Conservation (phyloP, 495 filamentous ascomycete genomes). For the Articulospora tetracladia region DNA sequence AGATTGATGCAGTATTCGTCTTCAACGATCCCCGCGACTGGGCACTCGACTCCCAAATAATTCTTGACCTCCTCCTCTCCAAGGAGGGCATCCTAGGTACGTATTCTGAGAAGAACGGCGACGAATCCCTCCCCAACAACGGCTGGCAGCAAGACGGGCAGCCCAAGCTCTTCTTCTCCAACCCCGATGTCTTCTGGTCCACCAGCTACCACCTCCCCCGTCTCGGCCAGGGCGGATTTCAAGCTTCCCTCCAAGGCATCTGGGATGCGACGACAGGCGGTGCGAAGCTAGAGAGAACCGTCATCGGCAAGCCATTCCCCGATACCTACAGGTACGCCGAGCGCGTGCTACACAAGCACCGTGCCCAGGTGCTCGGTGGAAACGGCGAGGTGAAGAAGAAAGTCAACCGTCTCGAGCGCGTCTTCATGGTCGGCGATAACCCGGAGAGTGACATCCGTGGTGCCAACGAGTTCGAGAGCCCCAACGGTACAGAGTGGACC, state of each 20-base stretch:
- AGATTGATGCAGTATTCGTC: constrained; percentile 80
- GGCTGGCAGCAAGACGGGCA: constrained; percentile 78
- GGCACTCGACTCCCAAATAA: constrained; percentile 79
- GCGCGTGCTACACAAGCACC: constrained; percentile 57
- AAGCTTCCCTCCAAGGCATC: constrained; percentile 70
- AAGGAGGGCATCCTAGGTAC: constrained; percentile 77
- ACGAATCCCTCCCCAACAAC: constrained; percentile 55
- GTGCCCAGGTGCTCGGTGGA: constrained; percentile 38
- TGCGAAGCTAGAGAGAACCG: constrained; percentile 53
- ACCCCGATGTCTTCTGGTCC: constrained; percentile 88
- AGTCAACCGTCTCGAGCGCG: constrained; percentile 43
- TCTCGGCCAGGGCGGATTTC: constrained; percentile 91
- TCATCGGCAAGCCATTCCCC: constrained; percentile 81
- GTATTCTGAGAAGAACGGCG: constrained; percentile 45
- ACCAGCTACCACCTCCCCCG: constrained; percentile 79
- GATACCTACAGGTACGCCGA: constrained; percentile 85
- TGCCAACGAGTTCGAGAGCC: constrained; percentile 72
- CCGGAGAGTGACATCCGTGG: constrained; percentile 88
- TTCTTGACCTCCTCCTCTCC: constrained; percentile 75
- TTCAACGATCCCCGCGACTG: constrained; percentile 84
- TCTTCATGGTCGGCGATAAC: constrained; percentile 99
- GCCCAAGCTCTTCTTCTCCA: constrained; percentile 79
- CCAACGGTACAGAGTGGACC: constrained; percentile 66
- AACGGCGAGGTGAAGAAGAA: constrained; percentile 24
- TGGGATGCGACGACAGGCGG: constrained; percentile 73